These are phyloP conservation scores for Jacaranda mimosifolia DNA, from an alignment of 257 asterid genomes.

Conservation along the genomic window DNA sequence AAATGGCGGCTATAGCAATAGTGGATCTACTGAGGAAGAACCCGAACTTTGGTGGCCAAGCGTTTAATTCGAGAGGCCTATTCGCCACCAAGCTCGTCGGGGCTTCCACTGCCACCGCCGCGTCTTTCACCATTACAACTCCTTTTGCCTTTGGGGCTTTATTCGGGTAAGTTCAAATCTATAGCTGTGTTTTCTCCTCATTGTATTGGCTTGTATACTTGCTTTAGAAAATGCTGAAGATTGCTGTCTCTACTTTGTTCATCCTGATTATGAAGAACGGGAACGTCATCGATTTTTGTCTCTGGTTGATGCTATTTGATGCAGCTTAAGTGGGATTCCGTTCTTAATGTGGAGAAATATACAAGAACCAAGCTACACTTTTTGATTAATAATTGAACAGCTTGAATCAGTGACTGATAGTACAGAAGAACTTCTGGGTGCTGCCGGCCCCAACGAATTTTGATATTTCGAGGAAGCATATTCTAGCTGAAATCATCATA, in stretches of 20 bases:
- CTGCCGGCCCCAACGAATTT: not conserved
- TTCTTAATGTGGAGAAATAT: not conserved
- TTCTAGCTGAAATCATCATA: not conserved
- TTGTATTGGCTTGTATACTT: not conserved
- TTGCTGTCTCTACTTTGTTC: not conserved
- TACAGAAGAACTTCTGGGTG: not conserved
- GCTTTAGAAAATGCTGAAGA: not conserved
- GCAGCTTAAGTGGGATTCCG: slow-evolving; percentile 9
- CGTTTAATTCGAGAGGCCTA: slow-evolving; percentile 56
- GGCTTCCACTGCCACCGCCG: slow-evolving; percentile 49
- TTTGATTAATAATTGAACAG: not conserved
- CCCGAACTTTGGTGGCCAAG: slow-evolving; percentile 50
- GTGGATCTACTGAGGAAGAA: slow-evolving; percentile 69
- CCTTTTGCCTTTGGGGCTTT: slow-evolving; percentile 71
- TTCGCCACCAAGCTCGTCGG: slow-evolving; percentile 58
- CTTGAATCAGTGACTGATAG: slow-evolving; percentile 15
- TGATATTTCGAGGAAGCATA: not conserved
- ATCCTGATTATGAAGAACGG: not conserved
- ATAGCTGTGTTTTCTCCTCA: not conserved
- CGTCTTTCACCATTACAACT: slow-evolving; percentile 53
- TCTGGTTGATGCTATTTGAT: not conserved
- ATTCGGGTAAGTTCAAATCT: slow-evolving; percentile 51
- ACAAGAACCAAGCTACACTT: not conserved
- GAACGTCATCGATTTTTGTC: not conserved
- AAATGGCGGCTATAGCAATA: slow-evolving; percentile 69